Conservation (phyloP, 2,329 filamentous ascomycete species). For the Penicillium corylophilum region DNA sequence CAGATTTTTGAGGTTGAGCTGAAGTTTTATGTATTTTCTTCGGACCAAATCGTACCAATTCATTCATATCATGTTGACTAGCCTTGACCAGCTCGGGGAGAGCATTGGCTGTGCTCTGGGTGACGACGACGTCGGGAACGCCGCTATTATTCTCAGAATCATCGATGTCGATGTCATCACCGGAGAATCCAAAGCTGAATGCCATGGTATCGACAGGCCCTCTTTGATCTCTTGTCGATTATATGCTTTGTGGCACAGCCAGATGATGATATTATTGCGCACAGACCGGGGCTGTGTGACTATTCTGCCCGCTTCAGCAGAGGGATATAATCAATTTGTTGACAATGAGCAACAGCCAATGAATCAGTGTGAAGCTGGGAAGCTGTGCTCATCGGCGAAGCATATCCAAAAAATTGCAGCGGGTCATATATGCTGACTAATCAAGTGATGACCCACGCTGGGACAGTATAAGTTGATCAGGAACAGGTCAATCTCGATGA, state of each 20-base stretch:
- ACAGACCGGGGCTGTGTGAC: neutral
- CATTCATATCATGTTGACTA: conserved; percentile 45
- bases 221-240: neutral
- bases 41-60: conserved; percentile 45
- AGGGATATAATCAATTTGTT: neutral
- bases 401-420: conserved; percentile 20
- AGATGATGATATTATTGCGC: neutral
- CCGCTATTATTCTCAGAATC: conserved; percentile 29
- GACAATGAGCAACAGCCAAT: neutral
- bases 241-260: neutral
- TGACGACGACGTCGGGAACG: conserved; percentile 11
- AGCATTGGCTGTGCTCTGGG: conserved; percentile 9
- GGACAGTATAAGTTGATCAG: no score
- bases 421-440: conserved; percentile 15
- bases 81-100: conserved; percentile 37
- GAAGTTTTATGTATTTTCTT: neutral
- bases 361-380: neutral
- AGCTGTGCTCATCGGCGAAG: neutral
- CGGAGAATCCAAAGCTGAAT: conserved; percentile 59
- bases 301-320: neutral
- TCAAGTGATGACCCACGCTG: neutral
- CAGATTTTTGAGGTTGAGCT: neutral
- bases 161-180: conserved; percentile 58
- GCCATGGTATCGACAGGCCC: conserved; percentile 22
- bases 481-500: no score